These are phyloP conservation scores for Hypoxylon sp. DNA, from an alignment of 2,329 filamentous ascomycete genomes.

Conservation along the genomic window DNA sequence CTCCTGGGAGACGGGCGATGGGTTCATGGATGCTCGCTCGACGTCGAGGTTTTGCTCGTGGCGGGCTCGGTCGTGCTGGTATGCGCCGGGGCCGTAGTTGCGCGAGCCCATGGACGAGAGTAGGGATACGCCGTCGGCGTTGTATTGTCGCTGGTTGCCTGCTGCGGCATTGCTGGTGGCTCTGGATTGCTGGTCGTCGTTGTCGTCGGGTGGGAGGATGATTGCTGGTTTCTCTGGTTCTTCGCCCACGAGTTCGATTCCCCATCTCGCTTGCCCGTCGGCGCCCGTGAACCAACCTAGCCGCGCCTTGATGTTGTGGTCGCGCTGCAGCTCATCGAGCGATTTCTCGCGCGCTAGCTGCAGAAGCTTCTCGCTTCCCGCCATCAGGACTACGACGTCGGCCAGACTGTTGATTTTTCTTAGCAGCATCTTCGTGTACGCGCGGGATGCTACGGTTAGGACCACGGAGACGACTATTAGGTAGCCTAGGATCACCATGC, in stretches of 20 bases:
- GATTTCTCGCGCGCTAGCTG: conserved; percentile 4
- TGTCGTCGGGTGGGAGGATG: not conserved
- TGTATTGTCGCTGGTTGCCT: not conserved
- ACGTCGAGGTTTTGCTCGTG: not conserved
- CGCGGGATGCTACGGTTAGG: conserved; percentile 12
- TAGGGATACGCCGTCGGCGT: not conserved
- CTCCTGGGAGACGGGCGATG: conserved; percentile 1
- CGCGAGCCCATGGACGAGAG: not conserved
- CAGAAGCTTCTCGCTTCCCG: conserved; percentile 24
- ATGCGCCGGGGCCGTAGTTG: not conserved
- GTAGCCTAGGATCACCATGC: conserved; percentile 26
- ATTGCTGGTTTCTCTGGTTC: not conserved
- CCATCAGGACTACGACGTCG: conserved; percentile 21
- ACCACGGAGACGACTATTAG: conserved; percentile 18
- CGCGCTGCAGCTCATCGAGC: conserved; percentile 3
- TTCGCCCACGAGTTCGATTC: conserved; percentile 6
- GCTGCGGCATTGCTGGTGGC: not conserved
- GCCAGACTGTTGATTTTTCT: conserved; percentile 22
- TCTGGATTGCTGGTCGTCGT: not conserved
- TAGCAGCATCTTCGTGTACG: conserved; percentile 14
- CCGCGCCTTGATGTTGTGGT: conserved; percentile 3
- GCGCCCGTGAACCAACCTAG: conserved; percentile 19
- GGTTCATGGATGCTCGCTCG: not conserved
- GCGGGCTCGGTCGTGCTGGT: not conserved
- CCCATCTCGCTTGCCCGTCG: conserved; percentile 13